Base-by-base conservation (phyloP, 352 stramenopile species). In the Pythium chondricola region DNA sequence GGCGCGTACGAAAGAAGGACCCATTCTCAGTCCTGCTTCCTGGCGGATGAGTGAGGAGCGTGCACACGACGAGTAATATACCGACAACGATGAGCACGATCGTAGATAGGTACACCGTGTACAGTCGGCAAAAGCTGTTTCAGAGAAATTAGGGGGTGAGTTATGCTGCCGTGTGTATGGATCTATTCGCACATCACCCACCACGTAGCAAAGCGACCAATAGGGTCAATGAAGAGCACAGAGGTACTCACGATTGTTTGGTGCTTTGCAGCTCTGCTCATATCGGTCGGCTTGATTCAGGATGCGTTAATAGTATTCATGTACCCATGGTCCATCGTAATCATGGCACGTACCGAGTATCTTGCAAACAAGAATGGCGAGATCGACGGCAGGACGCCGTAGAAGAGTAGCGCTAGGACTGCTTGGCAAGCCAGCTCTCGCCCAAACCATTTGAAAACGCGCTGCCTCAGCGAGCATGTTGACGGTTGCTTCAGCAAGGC, bases 301-400 rank as follows among this genome's bases (percentile, higher is more conserved):
- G 18, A 24, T 13, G 11, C n/a, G n/a, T n/a, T n/a, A n/a, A n/a
- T n/a, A n/a, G n/a, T n/a, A n/a, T n/a, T n/a, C n/a, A n/a, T n/a
- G n/a, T n/a, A n/a, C n/a, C n/a, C n/a, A n/a, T n/a, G n/a, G n/a
- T n/a, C n/a, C n/a, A n/a, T n/a, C n/a, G n/a, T n/a, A n/a, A n/a
- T n/a, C n/a, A 25, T 14, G 11, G 14, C 6, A 54, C 67, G 36
- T 49, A 88, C 75, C 60, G 73, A 64, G 41, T 79, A 88, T 17
- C 82, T 80, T 32, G 67, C 67, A 52, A 83, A 85, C 17, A 85
- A 57, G 33, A 75, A 88, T 2, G 77, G 69, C 70, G 83, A 79
- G 16, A 79, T 60, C 7, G 74, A 86, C 16, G 77, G 74, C 4
- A 88, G 46, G 32, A 81, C 64, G 6, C 74, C 77, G 36, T 82